These are phyloP conservation scores for Fusarium acutatum DNA, from an alignment of 2,329 filamentous ascomycete species.

Conservation along the genomic window DNA sequence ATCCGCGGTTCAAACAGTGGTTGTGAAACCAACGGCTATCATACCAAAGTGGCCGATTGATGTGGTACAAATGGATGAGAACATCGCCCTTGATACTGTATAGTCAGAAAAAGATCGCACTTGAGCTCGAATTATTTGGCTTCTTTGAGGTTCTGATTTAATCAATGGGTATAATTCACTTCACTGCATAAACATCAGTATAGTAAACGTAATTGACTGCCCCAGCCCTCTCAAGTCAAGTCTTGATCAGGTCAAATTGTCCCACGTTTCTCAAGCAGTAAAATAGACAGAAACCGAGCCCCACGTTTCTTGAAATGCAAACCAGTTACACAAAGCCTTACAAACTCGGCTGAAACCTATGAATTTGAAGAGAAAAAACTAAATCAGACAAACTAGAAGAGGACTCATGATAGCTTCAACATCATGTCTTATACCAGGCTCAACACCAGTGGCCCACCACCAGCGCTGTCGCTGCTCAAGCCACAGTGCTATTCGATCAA, in stretches of 20 bases:
- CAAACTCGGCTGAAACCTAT: background rate
- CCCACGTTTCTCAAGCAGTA: background rate
- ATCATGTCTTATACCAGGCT: background rate
- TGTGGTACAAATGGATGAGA: background rate
- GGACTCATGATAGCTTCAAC: constrained; percentile 3
- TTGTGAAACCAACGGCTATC: background rate
- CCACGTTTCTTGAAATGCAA: background rate
- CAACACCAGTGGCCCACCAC: background rate
- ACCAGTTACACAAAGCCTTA: background rate
- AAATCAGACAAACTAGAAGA: background rate
- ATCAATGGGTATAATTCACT: too few species aligned
- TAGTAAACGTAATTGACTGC: background rate
- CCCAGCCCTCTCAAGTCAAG: background rate
- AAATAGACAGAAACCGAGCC: background rate
- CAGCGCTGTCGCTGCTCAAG: background rate
- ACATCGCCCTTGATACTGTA: background rate
- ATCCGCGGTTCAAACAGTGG: background rate
- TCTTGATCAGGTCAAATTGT: background rate
- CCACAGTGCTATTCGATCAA: background rate
- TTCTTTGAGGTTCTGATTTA: too few species aligned
- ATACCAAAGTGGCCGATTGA: background rate
- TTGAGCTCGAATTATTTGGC: background rate
- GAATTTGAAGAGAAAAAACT: background rate
- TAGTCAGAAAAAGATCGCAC: background rate
- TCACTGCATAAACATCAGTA: too few species aligned